Base-by-base conservation (phyloP, 805 yeast genomes). In the Metschnikowia henanensis region DNA sequence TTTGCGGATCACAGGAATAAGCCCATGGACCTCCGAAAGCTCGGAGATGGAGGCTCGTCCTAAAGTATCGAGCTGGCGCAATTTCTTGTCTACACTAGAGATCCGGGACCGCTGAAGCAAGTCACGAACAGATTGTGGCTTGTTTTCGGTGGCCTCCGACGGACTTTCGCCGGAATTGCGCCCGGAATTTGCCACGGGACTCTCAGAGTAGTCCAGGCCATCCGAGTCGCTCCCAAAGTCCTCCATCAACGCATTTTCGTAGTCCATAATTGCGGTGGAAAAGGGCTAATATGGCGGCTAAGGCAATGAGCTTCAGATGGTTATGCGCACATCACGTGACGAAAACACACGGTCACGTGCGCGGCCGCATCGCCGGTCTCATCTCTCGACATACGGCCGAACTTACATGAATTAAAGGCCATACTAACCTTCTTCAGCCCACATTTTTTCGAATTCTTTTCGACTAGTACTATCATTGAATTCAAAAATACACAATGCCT, bases 191-290 rank as follows among this genome's bases (percentile, higher is more conserved):
- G 18, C 32, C 17, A 36, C 57, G 20, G n/a, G n/a, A 9, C 16
- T 12, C 26, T 9, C 20, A 10, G 2, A 12, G 15, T 2, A 5
- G 8, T 23, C 55, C 26, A 29, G 49, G 12, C 12, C 12, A 5
- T 53, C 60, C 64, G 20, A 41, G 9, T 60, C 70, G 39, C 65
- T 61, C 12, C 62, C 74, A 35, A 73, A 65, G 46, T 72, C 79
- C 1, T 65, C 71, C 46, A 72, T 49, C 30, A 76, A 57, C 18
- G 69, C 74, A 41, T 64, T 64, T 35, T 74, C 78, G 45, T 64
- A 65, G 47, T 74, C 71, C 46, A 45, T 50, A 9, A 28, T 29
- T 12, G n/a, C n/a, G n/a, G n/a, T n/a, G n/a, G n/a, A n/a, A n/a
- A n/a, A n/a, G n/a, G n/a, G n/a, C n/a, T n/a, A n/a, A n/a, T n/a